Evolutionary conservation across 2,329 filamentous ascomycete species (phyloP).

Genomic region (Coniella lustricola): DNA sequence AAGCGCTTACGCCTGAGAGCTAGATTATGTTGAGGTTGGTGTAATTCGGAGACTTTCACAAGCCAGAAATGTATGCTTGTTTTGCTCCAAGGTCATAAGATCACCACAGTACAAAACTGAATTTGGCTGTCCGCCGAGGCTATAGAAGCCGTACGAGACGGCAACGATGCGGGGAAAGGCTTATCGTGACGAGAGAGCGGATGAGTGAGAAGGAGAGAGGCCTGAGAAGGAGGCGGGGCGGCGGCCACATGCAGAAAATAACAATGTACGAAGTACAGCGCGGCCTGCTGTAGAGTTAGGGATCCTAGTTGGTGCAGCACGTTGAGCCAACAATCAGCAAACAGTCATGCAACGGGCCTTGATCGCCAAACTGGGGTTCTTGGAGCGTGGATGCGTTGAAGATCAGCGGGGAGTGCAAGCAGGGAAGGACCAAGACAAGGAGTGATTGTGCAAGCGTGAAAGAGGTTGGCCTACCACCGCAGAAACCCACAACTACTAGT

Average conservation of each 20-base stretch:
- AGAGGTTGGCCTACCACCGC: too few relatives aligned
- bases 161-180: not conserved
- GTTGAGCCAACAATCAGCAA: too few relatives aligned
- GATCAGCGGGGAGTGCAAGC: not conserved
- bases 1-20: not conserved
- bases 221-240: too few relatives aligned
- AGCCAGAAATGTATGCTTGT: slow-evolving; percentile 5
- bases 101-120: slow-evolving; percentile 10
- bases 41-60: slow-evolving; percentile 10
- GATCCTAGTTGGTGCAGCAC: not conserved
- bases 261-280: not conserved
- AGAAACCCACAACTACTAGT: too few relatives aligned
- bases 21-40: not conserved
- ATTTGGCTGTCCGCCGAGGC: slow-evolving; percentile 11
- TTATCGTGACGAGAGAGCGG: too few relatives aligned
- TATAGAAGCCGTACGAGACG: not conserved
- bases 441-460: too few relatives aligned
- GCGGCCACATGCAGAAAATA: too few relatives aligned
- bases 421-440: too few relatives aligned
- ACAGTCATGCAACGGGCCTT: not conserved
- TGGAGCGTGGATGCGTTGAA: not conserved
- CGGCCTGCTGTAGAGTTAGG: not conserved
- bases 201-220: too few relatives aligned
- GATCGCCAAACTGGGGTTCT: not conserved
- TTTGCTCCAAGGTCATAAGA: not conserved